Evolutionary conservation across 2,329 filamentous ascomycete species (phyloP).

Genomic region (Sarocladiaceae sp.): DNA sequence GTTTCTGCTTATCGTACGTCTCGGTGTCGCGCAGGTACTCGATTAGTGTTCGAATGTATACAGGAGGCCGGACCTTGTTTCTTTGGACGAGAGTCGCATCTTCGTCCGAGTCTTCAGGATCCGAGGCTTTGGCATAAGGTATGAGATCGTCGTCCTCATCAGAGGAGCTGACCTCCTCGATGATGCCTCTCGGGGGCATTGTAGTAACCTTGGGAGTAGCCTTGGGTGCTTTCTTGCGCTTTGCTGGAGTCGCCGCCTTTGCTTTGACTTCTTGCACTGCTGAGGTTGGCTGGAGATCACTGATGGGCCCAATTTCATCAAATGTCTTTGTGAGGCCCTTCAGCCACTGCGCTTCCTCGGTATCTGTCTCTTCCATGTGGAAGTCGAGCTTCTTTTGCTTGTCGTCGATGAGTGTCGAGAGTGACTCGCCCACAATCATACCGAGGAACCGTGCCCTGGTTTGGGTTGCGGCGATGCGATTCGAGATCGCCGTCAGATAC

Average conservation of each 20-base stretch:
- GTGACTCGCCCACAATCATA: conserved; percentile 77
- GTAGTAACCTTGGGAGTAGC: conserved; percentile 25
- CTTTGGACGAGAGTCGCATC: conserved; percentile 83
- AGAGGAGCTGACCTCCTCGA: conserved; percentile 59
- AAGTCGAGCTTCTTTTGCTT: conserved; percentile 75
- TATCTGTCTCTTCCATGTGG: conserved; percentile 72
- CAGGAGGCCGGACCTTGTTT: conserved; percentile 77
- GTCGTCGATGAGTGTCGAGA: conserved; percentile 61
- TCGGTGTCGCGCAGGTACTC: conserved; percentile 74
- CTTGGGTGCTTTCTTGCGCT: conserved; percentile 13
- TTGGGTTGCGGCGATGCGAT: conserved; percentile 75
- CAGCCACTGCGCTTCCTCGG: conserved; percentile 71
- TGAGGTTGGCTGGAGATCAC: conserved; percentile 20
- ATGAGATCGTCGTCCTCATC: conserved; percentile 63
- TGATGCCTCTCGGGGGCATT: conserved; percentile 41
- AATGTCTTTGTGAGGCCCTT: conserved; percentile 58
- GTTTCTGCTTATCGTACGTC: conserved; percentile 76
- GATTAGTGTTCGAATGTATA: conserved; percentile 87
- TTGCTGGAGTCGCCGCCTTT: conserved; percentile 10
- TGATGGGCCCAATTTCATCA: conserved; percentile 59
- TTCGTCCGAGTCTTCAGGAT: conserved; percentile 87
- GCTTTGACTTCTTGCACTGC: neutral
- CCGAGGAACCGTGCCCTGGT: conserved; percentile 74
- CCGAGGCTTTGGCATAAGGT: conserved; percentile 81
- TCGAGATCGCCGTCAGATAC: conserved; percentile 79